Conservation (phyloP, 2,329 filamentous ascomycete genomes). For the Aschersonia sp. region DNA sequence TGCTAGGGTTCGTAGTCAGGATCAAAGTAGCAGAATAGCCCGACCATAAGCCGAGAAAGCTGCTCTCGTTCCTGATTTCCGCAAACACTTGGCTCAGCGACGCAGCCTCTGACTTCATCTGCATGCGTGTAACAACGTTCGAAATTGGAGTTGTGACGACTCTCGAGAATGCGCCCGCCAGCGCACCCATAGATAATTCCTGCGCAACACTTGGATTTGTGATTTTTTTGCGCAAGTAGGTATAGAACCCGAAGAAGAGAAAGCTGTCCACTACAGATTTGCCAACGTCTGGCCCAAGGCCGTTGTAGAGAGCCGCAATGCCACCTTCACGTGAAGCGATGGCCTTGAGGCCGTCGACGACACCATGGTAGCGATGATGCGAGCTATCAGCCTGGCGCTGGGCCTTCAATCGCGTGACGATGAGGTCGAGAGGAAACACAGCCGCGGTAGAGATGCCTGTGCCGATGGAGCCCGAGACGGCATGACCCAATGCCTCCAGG, state of each 20-base stretch:
- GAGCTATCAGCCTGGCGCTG: constrained; percentile 42
- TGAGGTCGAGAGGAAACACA: constrained; percentile 69
- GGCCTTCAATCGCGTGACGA: constrained; percentile 70
- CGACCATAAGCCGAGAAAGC: constrained; percentile 67
- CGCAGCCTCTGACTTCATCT: constrained; percentile 41
- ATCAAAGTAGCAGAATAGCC: constrained; percentile 72
- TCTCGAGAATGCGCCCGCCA: constrained; percentile 62
- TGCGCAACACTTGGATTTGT: constrained; percentile 44
- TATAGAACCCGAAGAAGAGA: constrained; percentile 77
- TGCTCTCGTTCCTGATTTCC: constrained; percentile 53
- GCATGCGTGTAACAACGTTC: constrained; percentile 70
- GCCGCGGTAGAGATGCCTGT: constrained; percentile 65
- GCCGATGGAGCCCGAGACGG: constrained; percentile 62
- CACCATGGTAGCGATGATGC: constrained; percentile 40
- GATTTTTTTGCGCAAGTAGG: constrained; percentile 26
- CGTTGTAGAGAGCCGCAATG: constrained; percentile 52
- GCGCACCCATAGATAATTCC: constrained; percentile 58
- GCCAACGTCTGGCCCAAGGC: constrained; percentile 45
- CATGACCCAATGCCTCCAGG: constrained; percentile 68
- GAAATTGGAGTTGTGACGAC: constrained; percentile 66
- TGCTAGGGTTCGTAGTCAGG: constrained; percentile 69
- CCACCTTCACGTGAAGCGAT: constrained; percentile 63
- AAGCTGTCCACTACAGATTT: constrained; percentile 65
- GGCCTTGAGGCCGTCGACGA: constrained; percentile 53
- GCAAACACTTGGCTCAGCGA: constrained; percentile 42